Base-by-base conservation (phyloP, 139 green algal genomes). In the Chlorella sp. region DNA sequence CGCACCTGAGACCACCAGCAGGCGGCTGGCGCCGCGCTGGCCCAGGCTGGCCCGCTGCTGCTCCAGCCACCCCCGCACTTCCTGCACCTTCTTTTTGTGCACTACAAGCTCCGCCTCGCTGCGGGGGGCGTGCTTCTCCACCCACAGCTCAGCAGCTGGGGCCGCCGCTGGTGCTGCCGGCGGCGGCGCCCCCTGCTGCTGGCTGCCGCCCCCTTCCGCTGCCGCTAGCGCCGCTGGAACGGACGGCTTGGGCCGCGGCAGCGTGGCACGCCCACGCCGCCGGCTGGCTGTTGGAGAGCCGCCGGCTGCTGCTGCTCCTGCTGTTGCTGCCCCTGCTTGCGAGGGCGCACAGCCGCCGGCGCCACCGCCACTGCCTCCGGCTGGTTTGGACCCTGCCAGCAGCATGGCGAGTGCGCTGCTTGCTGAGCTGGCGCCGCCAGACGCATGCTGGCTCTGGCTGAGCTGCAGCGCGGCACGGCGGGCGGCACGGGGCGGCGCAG, bases 81-180 rank as follows among this genome's bases (percentile, higher is more conserved):
- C 93, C 41, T 68, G 43, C 51, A 96, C 88, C 89, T 97, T 97
- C 85, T 93, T 92, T 68, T 86, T 90, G 74, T 95, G 92, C 60
- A 97, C 80, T 17, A 77, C 78, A 68, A 96, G 87, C 7, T 94
- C 89, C 1, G 81, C 91, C n/a, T 67, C 69, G 26, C 34, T 85
- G 30, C 24, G 36, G 1, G 94, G 93, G 2, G 81, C 74, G 60
- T 94, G 84, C 46, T 91, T 92, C n/a, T 91, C 85, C 34, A 88
- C 65, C 93, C 93, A 95, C 38, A 88, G 62, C 36, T 84, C n/a
- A 28, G 77, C 58, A 14, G 40, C 40, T 9, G 38, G 20, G 6
- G 51, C 41, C 8, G 20, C 34, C 17, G 75, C 75, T 72, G 76
- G 38, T 41, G 58, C 30, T 36, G 14, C 17, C 43, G 26, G 73